Conservation (phyloP, 495 filamentous ascomycete species). For the Cercophora samala region DNA sequence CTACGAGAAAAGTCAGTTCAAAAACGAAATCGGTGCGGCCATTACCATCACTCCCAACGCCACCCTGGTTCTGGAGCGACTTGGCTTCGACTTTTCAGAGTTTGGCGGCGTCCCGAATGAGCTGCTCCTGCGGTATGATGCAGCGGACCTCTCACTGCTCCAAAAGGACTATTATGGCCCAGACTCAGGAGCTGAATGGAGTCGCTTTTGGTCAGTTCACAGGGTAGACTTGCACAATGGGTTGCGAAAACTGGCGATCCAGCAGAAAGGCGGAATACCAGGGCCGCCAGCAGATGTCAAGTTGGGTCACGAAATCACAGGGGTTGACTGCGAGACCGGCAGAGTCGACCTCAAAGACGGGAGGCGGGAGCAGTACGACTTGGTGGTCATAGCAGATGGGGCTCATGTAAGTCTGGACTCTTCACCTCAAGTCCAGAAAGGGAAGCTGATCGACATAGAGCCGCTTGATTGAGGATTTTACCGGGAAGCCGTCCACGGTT, state of each 20-base stretch:
- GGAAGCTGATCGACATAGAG: constrained; percentile 29
- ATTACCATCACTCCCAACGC: constrained; percentile 53
- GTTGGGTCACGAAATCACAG: constrained; percentile 23
- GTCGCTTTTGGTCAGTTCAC: constrained; percentile 41
- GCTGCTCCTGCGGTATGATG: constrained; percentile 31
- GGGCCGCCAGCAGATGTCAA: constrained; percentile 35
- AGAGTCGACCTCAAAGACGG: constrained; percentile 24
- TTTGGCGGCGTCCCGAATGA: constrained; percentile 33
- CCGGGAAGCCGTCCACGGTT: constrained; percentile 16
- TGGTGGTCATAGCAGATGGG: constrained; percentile 33
- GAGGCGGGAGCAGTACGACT: constrained; percentile 18
- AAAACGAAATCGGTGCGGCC: constrained; percentile 56
- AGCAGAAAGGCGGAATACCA: constrained; percentile 22
- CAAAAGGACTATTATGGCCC: constrained; percentile 36
- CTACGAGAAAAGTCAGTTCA: constrained; percentile 50
- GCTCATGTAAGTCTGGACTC: constrained; percentile 28
- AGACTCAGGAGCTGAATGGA: constrained; percentile 14
- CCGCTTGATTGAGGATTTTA: constrained; percentile 27
- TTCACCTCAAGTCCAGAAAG: neutral
- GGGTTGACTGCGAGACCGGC: constrained; percentile 29
- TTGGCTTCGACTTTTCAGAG: constrained; percentile 45
- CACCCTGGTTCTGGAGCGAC: constrained; percentile 43
- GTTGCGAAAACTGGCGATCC: constrained; percentile 42
- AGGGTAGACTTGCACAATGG: constrained; percentile 55
- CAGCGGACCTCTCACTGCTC: constrained; percentile 28